Conservation (phyloP, 1,139 yeast species). For the Sugiyamaella pinicola region DNA sequence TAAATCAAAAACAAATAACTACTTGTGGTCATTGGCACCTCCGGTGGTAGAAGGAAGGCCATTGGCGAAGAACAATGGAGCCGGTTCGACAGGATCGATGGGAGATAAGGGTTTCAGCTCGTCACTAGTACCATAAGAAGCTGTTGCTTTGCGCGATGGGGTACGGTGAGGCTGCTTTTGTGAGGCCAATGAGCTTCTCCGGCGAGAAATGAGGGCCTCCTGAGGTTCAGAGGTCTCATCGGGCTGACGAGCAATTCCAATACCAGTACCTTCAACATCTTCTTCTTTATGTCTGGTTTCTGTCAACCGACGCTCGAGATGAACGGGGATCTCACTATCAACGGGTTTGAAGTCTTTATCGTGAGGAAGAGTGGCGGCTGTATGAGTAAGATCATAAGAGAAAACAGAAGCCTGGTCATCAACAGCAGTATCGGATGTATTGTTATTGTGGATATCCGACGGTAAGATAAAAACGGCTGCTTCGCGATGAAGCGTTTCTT, state of each 20-base stretch:
- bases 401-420: constrained; percentile 39
- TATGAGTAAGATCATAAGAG: constrained; percentile 42
- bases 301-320: constrained; percentile 44
- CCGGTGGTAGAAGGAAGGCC: constrained; percentile 43
- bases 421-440: constrained; percentile 23
- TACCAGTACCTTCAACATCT: constrained; percentile 32
- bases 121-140: constrained; percentile 40
- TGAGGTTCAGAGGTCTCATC: constrained; percentile 35
- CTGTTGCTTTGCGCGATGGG: constrained; percentile 39
- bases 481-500: constrained; percentile 27
- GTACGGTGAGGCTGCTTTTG: constrained; percentile 22
- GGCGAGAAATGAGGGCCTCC: constrained; percentile 35
- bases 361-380: constrained; percentile 39
- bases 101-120: constrained; percentile 37
- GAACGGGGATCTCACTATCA: constrained; percentile 39
- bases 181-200: constrained; percentile 38
- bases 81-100: constrained; percentile 25
- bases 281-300: constrained; percentile 43
- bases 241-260: constrained; percentile 44
- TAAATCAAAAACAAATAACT: constrained; percentile 7
- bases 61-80: constrained; percentile 40
- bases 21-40: constrained; percentile 24
- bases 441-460: constrained; percentile 18
- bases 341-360: constrained; percentile 43
- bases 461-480: constrained; percentile 30